Conservation (phyloP, 1,139 yeast genomes). For the Citeromyces hawaiiensis region DNA sequence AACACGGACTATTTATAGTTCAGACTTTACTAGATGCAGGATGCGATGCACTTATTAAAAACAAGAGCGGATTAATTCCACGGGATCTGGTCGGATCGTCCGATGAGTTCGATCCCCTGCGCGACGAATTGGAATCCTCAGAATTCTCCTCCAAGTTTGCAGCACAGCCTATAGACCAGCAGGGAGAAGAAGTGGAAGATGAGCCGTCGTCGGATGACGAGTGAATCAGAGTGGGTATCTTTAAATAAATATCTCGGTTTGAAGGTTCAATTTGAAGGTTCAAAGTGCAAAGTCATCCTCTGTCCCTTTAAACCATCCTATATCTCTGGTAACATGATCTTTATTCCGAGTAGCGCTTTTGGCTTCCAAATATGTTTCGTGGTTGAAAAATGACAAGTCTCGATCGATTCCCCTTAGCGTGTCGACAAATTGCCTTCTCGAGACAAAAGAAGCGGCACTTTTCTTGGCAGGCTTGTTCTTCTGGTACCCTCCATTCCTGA, state of each 20-base stretch:
- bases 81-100: slow-evolving; percentile 41
- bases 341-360: neutral
- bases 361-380: neutral
- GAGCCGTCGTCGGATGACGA: neutral
- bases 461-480: neutral
- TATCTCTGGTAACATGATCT: neutral
- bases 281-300: neutral
- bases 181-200: slow-evolving; percentile 3
- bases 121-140: slow-evolving; percentile 63
- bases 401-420: neutral
- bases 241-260: no score
- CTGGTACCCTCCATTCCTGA: slow-evolving; percentile 1
- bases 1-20: slow-evolving; percentile 67
- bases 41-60: slow-evolving; percentile 55
- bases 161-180: slow-evolving; percentile 1
- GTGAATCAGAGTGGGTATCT: no score
- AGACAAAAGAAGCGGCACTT: neutral
- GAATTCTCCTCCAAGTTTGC: slow-evolving; percentile 27
- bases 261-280: no score
- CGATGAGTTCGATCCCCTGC: slow-evolving; percentile 35
- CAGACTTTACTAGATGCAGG: slow-evolving; percentile 89
- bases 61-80: slow-evolving; percentile 58
- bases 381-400: neutral
- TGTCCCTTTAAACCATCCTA: neutral
- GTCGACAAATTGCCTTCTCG: neutral